A percentile compares a stretch with the other conserved stretches of the same genome.
Conservation (phyloP, 2,329 filamentous ascomycete species). For the Fusarium setosum region DNA sequence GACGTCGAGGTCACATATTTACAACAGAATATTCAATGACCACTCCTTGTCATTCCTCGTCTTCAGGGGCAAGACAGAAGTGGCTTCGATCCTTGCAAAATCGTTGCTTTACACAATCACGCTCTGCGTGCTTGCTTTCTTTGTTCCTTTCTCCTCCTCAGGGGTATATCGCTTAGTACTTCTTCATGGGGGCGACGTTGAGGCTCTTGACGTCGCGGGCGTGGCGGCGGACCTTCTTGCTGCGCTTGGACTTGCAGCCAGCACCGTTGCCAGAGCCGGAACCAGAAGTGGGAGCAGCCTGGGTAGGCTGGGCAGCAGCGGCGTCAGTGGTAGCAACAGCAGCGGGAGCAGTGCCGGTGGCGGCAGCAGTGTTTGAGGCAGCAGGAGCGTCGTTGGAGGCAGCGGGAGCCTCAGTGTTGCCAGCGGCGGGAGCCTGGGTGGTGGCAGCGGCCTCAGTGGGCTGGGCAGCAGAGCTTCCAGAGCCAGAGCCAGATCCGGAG, state of each 20-base stretch:
- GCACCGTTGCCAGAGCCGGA: conserved; percentile 8
- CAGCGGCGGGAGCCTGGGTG: conserved; percentile 12
- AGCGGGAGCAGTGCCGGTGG: not conserved
- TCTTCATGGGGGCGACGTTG: conserved; percentile 29
- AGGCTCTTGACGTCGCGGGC: conserved; percentile 35
- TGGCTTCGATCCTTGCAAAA: conserved; percentile 28
- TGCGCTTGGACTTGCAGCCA: conserved; percentile 37
- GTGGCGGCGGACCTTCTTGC: conserved; percentile 41
- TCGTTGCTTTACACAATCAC: conserved; percentile 26
- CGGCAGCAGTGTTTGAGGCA: not conserved
- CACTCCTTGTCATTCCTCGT: conserved; percentile 20
- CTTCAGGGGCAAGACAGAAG: not conserved
- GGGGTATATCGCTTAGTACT: not conserved
- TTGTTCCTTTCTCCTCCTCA: not conserved
- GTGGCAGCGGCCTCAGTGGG: conserved; percentile 11
- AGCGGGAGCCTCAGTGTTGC: conserved; percentile 8
- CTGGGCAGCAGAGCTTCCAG: conserved; percentile 5
- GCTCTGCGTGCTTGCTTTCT: conserved; percentile 23
- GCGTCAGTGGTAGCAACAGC: conserved; percentile 23
- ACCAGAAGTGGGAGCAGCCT: conserved; percentile 24
- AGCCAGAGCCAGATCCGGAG: conserved; percentile 1
- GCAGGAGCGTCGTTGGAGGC: conserved; percentile 17
- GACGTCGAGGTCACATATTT: conserved; percentile 42
- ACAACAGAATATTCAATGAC: conserved; percentile 43
- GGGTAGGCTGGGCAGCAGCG: conserved; percentile 26